Evolutionary conservation across 23 red algal genomes (phyloP), one percentile per base, ranked within the genome.

Genomic region (Pyropia yezoensis): DNA sequence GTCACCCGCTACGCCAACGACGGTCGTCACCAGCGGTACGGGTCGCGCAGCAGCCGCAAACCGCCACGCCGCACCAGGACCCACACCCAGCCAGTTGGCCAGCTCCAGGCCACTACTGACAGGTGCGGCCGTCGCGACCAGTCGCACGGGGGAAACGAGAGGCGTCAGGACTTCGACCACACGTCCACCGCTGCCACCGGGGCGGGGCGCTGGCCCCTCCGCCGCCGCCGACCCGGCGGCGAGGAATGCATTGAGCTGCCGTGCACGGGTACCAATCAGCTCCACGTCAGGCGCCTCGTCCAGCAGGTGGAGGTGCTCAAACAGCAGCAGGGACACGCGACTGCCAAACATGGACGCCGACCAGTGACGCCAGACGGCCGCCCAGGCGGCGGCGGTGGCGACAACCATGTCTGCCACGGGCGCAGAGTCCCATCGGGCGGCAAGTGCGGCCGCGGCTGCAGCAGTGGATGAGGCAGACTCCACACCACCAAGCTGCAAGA

Each of bases 51-150:
- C 54, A 12, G 57, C 28, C 14, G 59, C 33, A 67, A 95, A 95
- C 32, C 54, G 50, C 28, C 53, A 68, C 9, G 57, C 60, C 25
- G 26, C 29, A 3, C 50, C 28, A 1, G 51, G 19, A 18, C 29
- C 19, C 4, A 90, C 86, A 21, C 76, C 86, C n/a, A 95, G 45
- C 89, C 89, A 95, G 45, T 54, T 52, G 33, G 73, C 73, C 25
- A 95, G 30, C 18, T 88, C 72, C n/a, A 12, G 26, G 20, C 63
- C 75, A 56, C 82, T 88, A 9, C 74, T 39, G 24, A 87, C 33
- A 2, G 59, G 32, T 1, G 29, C 66, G 12, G 63, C 51, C 16
- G 88, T 29, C 16, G 80, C 80, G 28, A 95, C 66, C 45, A 66
- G 50, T 20, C 82, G 66, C 53, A 65, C 18, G 45, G 72, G 18